A percentile compares a stretch with the other conserved stretches of the same genome.
phyloP scores from a whole-genome alignment of 805 yeast species.

The Ogataea chonburiensis region DNA sequence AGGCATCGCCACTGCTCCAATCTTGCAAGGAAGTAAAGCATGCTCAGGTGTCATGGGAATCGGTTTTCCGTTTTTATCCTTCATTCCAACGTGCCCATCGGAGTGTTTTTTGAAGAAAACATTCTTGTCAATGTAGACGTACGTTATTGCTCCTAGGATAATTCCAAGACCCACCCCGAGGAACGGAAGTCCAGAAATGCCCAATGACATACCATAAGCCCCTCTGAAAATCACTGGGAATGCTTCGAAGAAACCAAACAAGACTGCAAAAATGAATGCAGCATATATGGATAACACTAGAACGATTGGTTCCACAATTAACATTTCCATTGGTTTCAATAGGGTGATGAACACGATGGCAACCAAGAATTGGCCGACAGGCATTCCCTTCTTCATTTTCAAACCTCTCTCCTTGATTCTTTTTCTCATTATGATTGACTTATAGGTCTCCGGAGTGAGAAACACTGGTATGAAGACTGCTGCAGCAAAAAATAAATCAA shows the following conservation, averaged over 20 bases:
- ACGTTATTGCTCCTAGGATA: slow-evolving; percentile 51
- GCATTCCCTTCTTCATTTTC: slow-evolving; percentile 40
- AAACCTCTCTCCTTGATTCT: slow-evolving; percentile 64
- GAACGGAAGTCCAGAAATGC: slow-evolving; percentile 68
- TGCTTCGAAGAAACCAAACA: slow-evolving; percentile 79
- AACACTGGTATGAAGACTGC: slow-evolving; percentile 45
- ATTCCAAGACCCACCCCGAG: slow-evolving; percentile 72
- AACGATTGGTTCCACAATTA: slow-evolving; percentile 73
- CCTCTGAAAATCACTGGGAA: slow-evolving; percentile 73
- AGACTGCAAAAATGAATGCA: slow-evolving; percentile 73
- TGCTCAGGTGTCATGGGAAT: slow-evolving; percentile 59
- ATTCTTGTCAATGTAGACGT: slow-evolving; percentile 47
- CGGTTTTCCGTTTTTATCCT: slow-evolving; percentile 55
- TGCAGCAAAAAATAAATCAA: slow-evolving; percentile 66
- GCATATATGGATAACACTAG: slow-evolving; percentile 64
- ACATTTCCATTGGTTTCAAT: slow-evolving; percentile 65
- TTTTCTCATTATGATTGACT: slow-evolving; percentile 56
- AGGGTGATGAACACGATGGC: slow-evolving; percentile 50
- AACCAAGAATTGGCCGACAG: slow-evolving; percentile 40
- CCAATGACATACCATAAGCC: slow-evolving; percentile 55
- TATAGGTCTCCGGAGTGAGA: slow-evolving; percentile 68
- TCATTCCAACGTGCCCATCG: slow-evolving; percentile 58
- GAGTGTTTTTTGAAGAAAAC: slow-evolving; percentile 55
- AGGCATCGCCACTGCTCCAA: slow-evolving; percentile 68
- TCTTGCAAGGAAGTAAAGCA: slow-evolving; percentile 56